Evolutionary conservation across 768 basidiomycete species (phyloP).

Genomic region (Daedaleopsis nitida): DNA sequence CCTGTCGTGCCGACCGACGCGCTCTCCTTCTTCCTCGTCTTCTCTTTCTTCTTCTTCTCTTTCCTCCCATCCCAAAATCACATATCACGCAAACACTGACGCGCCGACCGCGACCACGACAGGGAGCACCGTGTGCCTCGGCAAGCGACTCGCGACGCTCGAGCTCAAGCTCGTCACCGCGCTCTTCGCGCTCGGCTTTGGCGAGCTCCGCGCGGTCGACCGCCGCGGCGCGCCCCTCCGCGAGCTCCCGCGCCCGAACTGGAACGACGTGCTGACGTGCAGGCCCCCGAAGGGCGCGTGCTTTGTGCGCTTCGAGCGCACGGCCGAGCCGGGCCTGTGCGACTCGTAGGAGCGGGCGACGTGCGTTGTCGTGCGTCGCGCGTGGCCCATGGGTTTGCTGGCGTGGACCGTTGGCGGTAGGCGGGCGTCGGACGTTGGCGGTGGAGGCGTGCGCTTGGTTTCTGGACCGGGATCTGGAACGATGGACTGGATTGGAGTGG

Average conservation of each 20-base stretch:
- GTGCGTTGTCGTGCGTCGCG: too few relatives aligned
- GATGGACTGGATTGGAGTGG: too few relatives aligned
- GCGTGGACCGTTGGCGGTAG: too few relatives aligned
- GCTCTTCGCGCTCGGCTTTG: conserved; percentile 64
- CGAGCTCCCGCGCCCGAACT: conserved; percentile 61
- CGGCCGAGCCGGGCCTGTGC: conserved; percentile 1
- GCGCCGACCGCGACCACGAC: conserved; percentile 5
- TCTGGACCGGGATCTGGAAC: too few relatives aligned
- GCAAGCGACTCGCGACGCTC: conserved; percentile 72
- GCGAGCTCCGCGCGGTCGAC: conserved; percentile 58
- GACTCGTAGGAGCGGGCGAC: too few relatives aligned
- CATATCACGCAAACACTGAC: neutral
- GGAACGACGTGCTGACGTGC: conserved; percentile 77
- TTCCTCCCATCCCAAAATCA: too few relatives aligned
- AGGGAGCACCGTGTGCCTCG: conserved; percentile 75
- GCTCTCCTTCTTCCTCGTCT: too few relatives aligned
- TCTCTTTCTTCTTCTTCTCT: too few relatives aligned
- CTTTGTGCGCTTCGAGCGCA: conserved; percentile 37
- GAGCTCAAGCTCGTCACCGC: conserved; percentile 73
- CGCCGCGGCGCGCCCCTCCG: conserved; percentile 45
- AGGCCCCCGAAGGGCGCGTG: conserved; percentile 59
- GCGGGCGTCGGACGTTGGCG: too few relatives aligned
- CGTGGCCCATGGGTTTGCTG: too few relatives aligned
- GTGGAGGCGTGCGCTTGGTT: too few relatives aligned
- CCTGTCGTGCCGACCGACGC: too few relatives aligned